These are phyloP conservation scores for Haplosporangium gracile DNA, from an alignment of 192 early-diverging fungal species.

Conservation along the genomic window DNA sequence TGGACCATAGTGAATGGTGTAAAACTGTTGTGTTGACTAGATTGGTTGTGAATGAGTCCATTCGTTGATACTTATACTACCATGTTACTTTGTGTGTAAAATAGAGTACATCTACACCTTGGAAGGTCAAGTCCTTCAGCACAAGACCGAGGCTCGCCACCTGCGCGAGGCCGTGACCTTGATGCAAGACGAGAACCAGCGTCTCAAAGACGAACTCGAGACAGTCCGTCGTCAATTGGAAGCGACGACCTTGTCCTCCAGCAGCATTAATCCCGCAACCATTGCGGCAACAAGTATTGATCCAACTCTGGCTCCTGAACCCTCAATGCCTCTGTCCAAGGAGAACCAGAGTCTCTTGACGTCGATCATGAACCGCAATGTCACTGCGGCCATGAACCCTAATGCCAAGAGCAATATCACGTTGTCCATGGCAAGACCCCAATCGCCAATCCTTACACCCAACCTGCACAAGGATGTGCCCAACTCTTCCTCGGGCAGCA, in stretches of 20 bases:
- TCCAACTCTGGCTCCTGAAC: neutral
- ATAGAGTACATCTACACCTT: slow-evolving; percentile 53
- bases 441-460: slow-evolving; percentile 47
- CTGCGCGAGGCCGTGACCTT: slow-evolving; percentile 54
- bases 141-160: slow-evolving; percentile 53
- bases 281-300: neutral
- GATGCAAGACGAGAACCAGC: slow-evolving; percentile 45
- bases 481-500: slow-evolving; percentile 41
- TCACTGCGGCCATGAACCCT: slow-evolving; percentile 24
- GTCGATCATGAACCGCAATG: slow-evolving; percentile 48
- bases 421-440: slow-evolving; percentile 30
- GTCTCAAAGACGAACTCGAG: slow-evolving; percentile 44
- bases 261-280: slow-evolving; percentile 12
- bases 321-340: slow-evolving; percentile 34
- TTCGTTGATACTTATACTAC: neutral
- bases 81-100: neutral
- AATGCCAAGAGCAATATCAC: slow-evolving; percentile 45
- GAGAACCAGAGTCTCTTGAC: slow-evolving; percentile 43
- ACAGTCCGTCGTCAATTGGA: slow-evolving; percentile 26
- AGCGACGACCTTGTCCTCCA: slow-evolving; percentile 8
- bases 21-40: neutral
- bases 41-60: neutral
- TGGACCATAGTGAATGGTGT: neutral
- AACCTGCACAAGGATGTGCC: slow-evolving; percentile 51
- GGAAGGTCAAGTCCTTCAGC: slow-evolving; percentile 50